phyloP scores from a whole-genome alignment of 345 rosid species.

The Hevea brasiliensis region DNA sequence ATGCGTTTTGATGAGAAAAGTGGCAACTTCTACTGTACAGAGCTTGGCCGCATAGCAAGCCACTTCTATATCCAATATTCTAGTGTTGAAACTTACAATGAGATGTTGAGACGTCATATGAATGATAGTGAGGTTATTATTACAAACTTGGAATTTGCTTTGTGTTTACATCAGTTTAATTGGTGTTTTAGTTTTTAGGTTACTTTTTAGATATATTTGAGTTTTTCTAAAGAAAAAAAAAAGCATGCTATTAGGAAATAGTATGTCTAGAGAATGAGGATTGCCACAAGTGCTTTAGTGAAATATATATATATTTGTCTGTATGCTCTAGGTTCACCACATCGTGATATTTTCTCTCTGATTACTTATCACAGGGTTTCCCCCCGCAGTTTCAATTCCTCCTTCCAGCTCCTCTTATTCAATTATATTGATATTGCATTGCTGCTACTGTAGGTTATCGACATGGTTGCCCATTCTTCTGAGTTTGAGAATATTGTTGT shows the following conservation, averaged over 20 bases:
- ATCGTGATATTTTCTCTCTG: not conserved
- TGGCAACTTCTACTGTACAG: conserved; percentile 96
- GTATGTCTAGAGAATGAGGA: not conserved
- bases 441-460: conserved; percentile 57
- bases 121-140: conserved; percentile 81
- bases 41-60: conserved; percentile 98
- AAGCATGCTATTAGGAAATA: not conserved
- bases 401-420: not conserved
- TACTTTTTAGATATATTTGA: conserved; percentile 9
- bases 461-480: conserved; percentile 96
- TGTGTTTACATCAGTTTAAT: conserved; percentile 18
- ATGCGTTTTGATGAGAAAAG: conserved; percentile 99
- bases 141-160: not conserved
- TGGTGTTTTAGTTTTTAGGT: conserved; percentile 14
- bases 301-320: not conserved
- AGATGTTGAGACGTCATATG: conserved; percentile 90
- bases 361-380: not conserved
- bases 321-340: not conserved
- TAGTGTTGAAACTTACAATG: conserved; percentile 96
- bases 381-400: no score
- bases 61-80: conserved; percentile 97
- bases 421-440: conserved; percentile 16
- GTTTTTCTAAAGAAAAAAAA: not conserved
- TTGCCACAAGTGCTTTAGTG: not conserved
- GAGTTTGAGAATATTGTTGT: conserved; percentile 97